Percentiles rank a stretch among this genome's conserved stretches.
Conservation (phyloP, 495 filamentous ascomycete genomes). For the Hyaloscypha finlandica region DNA sequence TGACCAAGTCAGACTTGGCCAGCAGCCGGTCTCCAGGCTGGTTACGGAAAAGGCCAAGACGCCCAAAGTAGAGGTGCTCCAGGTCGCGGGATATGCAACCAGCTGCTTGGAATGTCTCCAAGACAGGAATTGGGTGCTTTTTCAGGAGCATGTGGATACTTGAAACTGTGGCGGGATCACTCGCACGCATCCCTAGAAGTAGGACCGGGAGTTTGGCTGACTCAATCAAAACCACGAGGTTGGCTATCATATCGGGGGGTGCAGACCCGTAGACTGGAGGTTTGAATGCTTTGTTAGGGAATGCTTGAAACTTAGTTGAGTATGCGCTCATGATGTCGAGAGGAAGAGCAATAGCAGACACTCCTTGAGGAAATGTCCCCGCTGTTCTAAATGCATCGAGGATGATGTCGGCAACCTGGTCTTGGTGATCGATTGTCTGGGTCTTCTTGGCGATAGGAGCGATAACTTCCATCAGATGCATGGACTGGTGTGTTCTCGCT, state of each 20-base stretch:
- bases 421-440: conserved; percentile 35
- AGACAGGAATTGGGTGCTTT: conserved; percentile 38
- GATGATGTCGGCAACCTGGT: conserved; percentile 43
- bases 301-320: conserved; percentile 32
- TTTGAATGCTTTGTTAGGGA: conserved; percentile 33
- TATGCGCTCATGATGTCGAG: conserved; percentile 34
- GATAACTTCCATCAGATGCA: conserved; percentile 37
- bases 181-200: conserved; percentile 39
- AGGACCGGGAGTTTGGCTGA: conserved; percentile 39
- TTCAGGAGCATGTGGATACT: conserved; percentile 37
- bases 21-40: conserved; percentile 42
- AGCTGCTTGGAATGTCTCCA: conserved; percentile 46
- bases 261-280: conserved; percentile 36
- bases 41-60: conserved; percentile 44
- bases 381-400: conserved; percentile 40
- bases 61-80: conserved; percentile 40
- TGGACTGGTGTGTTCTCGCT: conserved; percentile 42
- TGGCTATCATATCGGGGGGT: conserved; percentile 19
- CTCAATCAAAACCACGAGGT: conserved; percentile 33
- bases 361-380: conserved; percentile 34
- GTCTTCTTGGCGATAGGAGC: conserved; percentile 37
- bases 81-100: conserved; percentile 39
- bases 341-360: conserved; percentile 38
- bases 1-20: conserved; percentile 36
- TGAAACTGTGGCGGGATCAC: conserved; percentile 32